Evolutionary conservation across 164 flowering plant genomes (phyloP).

Genomic region (Pachysandra terminalis): DNA sequence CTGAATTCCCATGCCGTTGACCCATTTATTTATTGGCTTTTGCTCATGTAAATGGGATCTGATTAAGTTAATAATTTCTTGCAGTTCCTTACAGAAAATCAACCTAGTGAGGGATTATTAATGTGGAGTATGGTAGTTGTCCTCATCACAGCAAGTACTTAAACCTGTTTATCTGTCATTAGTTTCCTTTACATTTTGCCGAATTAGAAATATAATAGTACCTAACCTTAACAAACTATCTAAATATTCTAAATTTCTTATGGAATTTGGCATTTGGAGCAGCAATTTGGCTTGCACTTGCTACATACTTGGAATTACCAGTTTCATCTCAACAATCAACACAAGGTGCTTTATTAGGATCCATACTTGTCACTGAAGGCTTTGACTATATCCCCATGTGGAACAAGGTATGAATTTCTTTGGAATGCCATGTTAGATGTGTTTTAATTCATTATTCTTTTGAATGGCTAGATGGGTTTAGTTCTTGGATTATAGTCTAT

Average conservation of each 20-base stretch:
- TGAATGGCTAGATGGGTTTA: too few species aligned
- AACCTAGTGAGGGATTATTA: constrained; percentile 26
- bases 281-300: constrained; percentile 33
- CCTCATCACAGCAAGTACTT: constrained; percentile 28
- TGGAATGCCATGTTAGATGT: too few species aligned
- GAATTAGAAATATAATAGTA: not conserved
- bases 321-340: constrained; percentile 31
- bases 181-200: not conserved
- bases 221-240: too few species aligned
- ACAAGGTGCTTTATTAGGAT: constrained; percentile 29
- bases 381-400: constrained; percentile 11
- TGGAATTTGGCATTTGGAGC: constrained; percentile 2
- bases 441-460: too few species aligned
- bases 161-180: constrained; percentile 3
- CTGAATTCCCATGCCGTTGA: too few species aligned
- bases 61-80: not conserved
- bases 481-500: too few species aligned
- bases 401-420: constrained; percentile 20
- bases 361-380: constrained; percentile 25
- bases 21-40: too few species aligned
- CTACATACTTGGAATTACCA: constrained; percentile 28
- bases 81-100: constrained; percentile 27
- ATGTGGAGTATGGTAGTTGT: constrained; percentile 33
- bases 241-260: too few species aligned
- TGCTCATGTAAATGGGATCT: too few species aligned